Percentiles rank a stretch among this genome's conserved stretches.
These are phyloP conservation scores for Tetrahymena borealis DNA, from an alignment of 73 alveolate species.

Conservation along the genomic window DNA sequence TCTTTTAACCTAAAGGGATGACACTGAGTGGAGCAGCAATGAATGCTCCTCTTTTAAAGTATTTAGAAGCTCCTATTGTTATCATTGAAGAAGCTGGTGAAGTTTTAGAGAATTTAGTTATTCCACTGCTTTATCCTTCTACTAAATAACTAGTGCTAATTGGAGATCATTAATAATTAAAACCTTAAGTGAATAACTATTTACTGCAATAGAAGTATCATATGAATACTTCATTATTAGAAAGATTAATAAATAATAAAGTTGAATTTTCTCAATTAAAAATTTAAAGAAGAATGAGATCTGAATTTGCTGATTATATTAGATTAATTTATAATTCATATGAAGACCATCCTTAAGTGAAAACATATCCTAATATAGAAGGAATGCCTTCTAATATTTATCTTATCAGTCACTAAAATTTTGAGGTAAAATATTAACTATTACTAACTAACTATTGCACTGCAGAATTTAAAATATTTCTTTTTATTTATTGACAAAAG, in stretches of 20 bases:
- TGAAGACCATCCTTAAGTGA: constrained; percentile 47
- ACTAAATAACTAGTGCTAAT: constrained; percentile 69
- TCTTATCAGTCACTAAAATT: constrained; percentile 55
- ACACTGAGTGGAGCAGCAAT: constrained; percentile 87
- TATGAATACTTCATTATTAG: constrained; percentile 75
- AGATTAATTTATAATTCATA: constrained; percentile 58
- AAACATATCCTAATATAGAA: constrained; percentile 26
- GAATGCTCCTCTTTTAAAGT: constrained; percentile 55
- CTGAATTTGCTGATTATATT: constrained; percentile 68
- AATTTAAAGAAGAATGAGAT: constrained; percentile 82
- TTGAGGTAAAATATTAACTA: too few species aligned
- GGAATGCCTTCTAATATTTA: constrained; percentile 59
- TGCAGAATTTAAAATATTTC: constrained; percentile 49
- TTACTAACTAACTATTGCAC: too few species aligned
- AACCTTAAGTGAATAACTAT: constrained; percentile 59
- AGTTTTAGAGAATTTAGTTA: constrained; percentile 75
- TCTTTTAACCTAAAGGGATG: constrained; percentile 58
- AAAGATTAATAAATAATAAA: constrained; percentile 69
- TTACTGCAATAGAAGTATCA: constrained; percentile 55
- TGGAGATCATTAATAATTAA: constrained; percentile 85
- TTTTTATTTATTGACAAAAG: not conserved
- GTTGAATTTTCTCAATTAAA: constrained; percentile 42
- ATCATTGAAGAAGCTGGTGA: constrained; percentile 93
- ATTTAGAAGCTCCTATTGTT: constrained; percentile 57
- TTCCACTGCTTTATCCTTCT: constrained; percentile 49